phyloP scores from a whole-genome alignment of 306 rosid species.

The Medicago truncatula region MtrunA17r5.0-ANR NC_053043.1:44480001-44480500 shows the following conservation, averaged over 20 bases:
- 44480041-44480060: constrained; percentile 80
- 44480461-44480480: constrained; percentile 85
- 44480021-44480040: constrained; percentile 89
- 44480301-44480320: not conserved
- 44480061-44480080: constrained; percentile 81
- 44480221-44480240: not conserved
- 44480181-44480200: not conserved
- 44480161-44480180: not conserved
- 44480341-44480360: constrained; percentile 76
- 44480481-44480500: constrained; percentile 68
- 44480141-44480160: constrained; percentile 41
- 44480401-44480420: constrained; percentile 96
- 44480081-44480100: constrained; percentile 94
- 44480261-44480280: too few species aligned
- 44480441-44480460: constrained; percentile 89
- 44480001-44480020: constrained; percentile 60
- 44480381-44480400: constrained; percentile 80
- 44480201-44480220: not conserved
- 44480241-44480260: not conserved
- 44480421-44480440: constrained; percentile 71
- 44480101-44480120: constrained; percentile 72
- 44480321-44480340: constrained; percentile 60
- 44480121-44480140: constrained; percentile 74
- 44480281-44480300: too few species aligned
- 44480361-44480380: constrained; percentile 68